These are phyloP conservation scores for Blattamonas nauphoetae DNA, from an alignment of 78 protist genomes.

Conservation along the genomic window DNA sequence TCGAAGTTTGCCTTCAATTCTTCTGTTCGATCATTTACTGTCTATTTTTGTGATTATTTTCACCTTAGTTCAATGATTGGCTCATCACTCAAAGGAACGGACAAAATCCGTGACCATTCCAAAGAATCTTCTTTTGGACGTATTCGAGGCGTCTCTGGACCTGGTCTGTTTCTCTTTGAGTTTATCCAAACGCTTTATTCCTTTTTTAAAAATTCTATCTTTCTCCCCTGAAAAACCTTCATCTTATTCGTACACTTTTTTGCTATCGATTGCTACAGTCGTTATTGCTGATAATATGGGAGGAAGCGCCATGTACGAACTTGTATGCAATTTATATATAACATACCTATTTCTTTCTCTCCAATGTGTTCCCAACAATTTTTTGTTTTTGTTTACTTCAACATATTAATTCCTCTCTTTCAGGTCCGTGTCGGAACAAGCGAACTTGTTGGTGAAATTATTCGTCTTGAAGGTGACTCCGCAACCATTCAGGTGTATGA, in stretches of 20 bases:
- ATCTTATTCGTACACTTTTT: neutral
- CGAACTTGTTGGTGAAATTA: conserved; percentile 97
- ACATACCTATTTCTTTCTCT: neutral
- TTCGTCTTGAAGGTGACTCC: conserved; percentile 92
- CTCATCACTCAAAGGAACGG: neutral
- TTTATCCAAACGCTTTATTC: neutral
- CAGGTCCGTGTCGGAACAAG: conserved; percentile 89
- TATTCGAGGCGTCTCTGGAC: conserved; percentile 82
- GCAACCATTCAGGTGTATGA: conserved; percentile 99
- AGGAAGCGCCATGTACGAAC: conserved; percentile 99
- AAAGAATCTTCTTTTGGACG: neutral
- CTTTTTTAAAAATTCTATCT: neutral
- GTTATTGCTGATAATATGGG: conserved; percentile 92
- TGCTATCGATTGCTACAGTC: conserved; percentile 40
- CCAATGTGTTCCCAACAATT: neutral
- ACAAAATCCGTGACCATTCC: neutral
- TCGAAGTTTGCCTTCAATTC: neutral
- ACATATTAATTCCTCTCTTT: neutral
- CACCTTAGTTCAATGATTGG: neutral
- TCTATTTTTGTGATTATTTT: neutral
- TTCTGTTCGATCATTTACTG: neutral
- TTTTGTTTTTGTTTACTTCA: neutral
- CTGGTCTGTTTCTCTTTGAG: conserved; percentile 27
- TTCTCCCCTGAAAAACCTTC: neutral
- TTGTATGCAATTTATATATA: conserved; percentile 49